Conservation (phyloP, 1,284 basidiomycete species). For the Mycena citricolor region DNA sequence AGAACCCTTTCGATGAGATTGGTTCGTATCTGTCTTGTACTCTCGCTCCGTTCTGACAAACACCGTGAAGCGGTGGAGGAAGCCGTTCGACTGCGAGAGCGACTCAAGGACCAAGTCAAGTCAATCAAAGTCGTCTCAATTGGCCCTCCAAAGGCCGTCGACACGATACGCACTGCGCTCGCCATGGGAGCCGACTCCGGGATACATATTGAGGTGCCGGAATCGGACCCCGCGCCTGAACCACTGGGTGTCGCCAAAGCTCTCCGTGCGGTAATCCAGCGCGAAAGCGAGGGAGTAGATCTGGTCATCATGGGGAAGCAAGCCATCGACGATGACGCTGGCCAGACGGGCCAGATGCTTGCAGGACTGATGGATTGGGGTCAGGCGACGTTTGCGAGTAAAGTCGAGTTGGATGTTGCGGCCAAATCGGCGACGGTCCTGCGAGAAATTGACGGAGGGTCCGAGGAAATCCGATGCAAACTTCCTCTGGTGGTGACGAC, state of each 20-base stretch:
- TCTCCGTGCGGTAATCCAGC: constrained; percentile 76
- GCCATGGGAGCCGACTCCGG: constrained; percentile 97
- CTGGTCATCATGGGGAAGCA: constrained; percentile 98
- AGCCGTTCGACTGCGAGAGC: constrained; percentile 90
- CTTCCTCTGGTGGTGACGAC: constrained; percentile 92
- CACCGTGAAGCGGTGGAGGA: constrained; percentile 85
- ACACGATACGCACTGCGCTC: constrained; percentile 93
- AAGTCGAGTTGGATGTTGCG: constrained; percentile 75
- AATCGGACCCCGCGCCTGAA: constrained; percentile 72
- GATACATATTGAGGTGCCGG: constrained; percentile 87
- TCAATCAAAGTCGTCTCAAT: constrained; percentile 92
- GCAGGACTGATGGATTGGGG: constrained; percentile 92
- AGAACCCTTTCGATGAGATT: constrained; percentile 98
- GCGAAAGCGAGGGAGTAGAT: constrained; percentile 71
- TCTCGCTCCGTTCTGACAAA: not conserved
- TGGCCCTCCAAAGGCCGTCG: constrained; percentile 87
- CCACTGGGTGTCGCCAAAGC: constrained; percentile 87
- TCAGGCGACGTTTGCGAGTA: constrained; percentile 95
- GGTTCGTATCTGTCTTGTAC: constrained; percentile 51
- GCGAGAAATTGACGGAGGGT: constrained; percentile 94
- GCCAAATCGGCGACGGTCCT: constrained; percentile 75
- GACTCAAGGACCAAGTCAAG: constrained; percentile 72
- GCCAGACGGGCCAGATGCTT: constrained; percentile 98
- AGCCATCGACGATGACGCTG: constrained; percentile 95
- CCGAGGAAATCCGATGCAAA: constrained; percentile 79